Conservation (phyloP, 192 early-diverging fungal species). For the Coemansia sp. region DNA sequence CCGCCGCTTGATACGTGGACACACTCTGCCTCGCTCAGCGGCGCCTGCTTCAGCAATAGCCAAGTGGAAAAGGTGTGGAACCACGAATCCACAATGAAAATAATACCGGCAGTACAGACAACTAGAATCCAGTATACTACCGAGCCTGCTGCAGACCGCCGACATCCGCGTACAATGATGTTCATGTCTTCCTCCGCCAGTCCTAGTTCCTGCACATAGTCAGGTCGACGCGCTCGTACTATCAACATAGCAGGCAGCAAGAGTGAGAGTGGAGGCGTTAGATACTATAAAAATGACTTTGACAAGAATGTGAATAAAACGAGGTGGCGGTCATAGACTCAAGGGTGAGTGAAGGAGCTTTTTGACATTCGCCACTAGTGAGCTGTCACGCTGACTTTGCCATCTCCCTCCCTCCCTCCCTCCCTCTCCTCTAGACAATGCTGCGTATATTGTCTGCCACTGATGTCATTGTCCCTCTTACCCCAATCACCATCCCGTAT, state of each 20-base stretch:
- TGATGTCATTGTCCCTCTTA: not conserved
- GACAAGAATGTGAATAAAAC: not conserved
- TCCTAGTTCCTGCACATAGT: slow-evolving; percentile 3
- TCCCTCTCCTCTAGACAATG: not conserved
- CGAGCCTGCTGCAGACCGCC: not conserved
- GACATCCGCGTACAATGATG: slow-evolving; percentile 15
- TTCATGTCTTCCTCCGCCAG: slow-evolving; percentile 22
- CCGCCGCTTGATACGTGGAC: slow-evolving; percentile 14
- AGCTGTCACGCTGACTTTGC: not conserved
- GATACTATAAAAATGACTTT: not conserved
- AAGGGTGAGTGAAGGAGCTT: not conserved
- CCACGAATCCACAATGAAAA: slow-evolving; percentile 30
- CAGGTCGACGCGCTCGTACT: not conserved
- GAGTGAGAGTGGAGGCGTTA: not conserved
- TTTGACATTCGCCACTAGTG: not conserved
- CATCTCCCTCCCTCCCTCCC: not conserved
- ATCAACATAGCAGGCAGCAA: not conserved
- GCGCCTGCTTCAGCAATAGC: slow-evolving; percentile 1
- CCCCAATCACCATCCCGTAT: not conserved
- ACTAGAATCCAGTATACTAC: slow-evolving; percentile 28
- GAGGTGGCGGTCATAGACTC: not conserved
- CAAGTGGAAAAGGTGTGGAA: slow-evolving; percentile 17
- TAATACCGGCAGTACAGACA: slow-evolving; percentile 17
- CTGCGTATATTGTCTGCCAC: not conserved
- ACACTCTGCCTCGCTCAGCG: slow-evolving; percentile 10